Percentiles rank a stretch among this genome's conserved stretches.
Conservation (phyloP, 345 rosid species). For the Gossypium thurberi region DNA sequence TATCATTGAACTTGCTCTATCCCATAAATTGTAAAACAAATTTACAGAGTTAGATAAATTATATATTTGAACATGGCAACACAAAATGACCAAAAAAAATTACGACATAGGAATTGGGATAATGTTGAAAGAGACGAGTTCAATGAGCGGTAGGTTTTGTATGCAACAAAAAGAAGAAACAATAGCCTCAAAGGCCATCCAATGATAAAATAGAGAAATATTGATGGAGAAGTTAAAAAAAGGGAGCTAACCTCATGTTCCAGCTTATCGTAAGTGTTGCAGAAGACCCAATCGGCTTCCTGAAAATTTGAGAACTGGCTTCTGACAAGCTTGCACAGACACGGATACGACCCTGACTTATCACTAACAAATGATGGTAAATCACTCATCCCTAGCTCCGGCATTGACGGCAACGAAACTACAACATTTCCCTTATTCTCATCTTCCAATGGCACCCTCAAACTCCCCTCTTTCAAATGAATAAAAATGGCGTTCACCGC, state of each 20-base stretch:
- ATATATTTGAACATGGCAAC: too few relatives aligned
- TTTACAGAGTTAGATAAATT: too few relatives aligned
- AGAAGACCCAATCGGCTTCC: constrained; percentile 25
- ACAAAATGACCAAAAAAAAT: too few relatives aligned
- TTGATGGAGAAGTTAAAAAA: neutral
- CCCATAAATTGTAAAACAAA: too few relatives aligned
- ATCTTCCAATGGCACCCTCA: constrained; percentile 19
- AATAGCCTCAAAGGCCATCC: neutral
- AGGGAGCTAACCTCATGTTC: constrained; percentile 35
- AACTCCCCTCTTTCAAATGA: constrained; percentile 22
- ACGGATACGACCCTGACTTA: constrained; percentile 13
- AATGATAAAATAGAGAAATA: neutral
- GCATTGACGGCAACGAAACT: constrained; percentile 35
- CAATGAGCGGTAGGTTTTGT: neutral
- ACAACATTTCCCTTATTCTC: neutral
- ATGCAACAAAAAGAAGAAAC: neutral
- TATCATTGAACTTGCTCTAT: too few relatives aligned
- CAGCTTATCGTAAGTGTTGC: constrained; percentile 36
- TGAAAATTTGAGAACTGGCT: constrained; percentile 30
- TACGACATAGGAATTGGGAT: too few relatives aligned
- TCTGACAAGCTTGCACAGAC: constrained; percentile 1
- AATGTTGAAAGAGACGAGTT: neutral
- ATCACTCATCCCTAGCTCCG: constrained; percentile 24
- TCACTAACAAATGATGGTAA: constrained; percentile 33
- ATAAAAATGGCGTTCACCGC: constrained; percentile 35